Base-by-base conservation (phyloP, 257 asterid species). In the Rauvolfia tetraphylla region DNA sequence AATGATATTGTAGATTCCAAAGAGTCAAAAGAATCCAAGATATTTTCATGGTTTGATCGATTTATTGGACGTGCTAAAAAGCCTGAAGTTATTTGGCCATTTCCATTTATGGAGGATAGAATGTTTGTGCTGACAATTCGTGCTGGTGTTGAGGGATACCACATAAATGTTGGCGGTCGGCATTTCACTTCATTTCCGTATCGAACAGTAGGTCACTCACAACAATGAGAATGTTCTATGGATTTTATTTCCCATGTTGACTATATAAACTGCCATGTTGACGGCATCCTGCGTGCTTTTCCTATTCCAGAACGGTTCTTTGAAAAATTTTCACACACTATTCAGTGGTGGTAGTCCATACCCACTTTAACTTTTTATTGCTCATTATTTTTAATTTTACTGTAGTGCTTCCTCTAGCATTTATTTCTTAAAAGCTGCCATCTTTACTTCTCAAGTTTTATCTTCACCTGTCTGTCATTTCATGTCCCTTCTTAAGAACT, bases 121-220 rank as follows among this genome's bases (percentile, higher is more conserved):
- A 87, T 95, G 92, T 93, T 95, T 85, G 90, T 95, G 82, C 84
- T 95, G 61, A 90, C 96, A 73, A 78, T 93, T 36, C 97, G 98
- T 67, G 98, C 99, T 78, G 98, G 99, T 76, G 86, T 95, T 78
- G 99, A 95, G 80, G 99, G 99, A 71, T 95, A 81, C 83, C 99
- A 95, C 83, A 85, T 91, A 72, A 93, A 86, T 83, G 97, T 89
- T 31, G 98, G 98, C 73, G 99, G 99, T 59, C 95, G 97, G 72
- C 99, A 93, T 75, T 85, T 95, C 75, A 93, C 99, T 65, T 95
- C 99, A 33, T 95, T 95, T 81, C 97, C 99, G 53, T 95, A 95
- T 82, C 89, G 97, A 75, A 89, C 87, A 88, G 99, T 95, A 87
- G 59, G 77, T 65, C 79, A n/a, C 36, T 68, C 38, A 42, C 81